Percentiles rank a stretch among this genome's conserved stretches.
Evolutionary conservation across 75 land plant species (phyloP).

Genomic region (Cupressus sempervirens): DNA sequence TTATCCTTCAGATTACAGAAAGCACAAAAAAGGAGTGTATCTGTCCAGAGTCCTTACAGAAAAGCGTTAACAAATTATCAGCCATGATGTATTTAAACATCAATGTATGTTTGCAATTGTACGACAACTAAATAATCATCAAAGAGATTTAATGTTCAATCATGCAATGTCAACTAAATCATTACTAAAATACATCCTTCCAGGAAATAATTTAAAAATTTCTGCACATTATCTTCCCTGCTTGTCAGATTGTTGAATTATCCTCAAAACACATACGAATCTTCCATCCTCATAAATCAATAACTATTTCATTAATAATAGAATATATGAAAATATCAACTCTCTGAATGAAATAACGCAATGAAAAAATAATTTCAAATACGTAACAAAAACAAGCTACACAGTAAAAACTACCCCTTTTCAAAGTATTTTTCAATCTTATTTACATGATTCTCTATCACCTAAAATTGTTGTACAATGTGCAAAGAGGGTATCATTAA

Average conservation of each 20-base stretch:
- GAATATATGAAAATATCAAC: neutral
- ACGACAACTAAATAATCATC: neutral
- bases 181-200: neutral
- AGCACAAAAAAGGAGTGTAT: too few relatives aligned
- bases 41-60: too few relatives aligned
- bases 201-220: neutral
- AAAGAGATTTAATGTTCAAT: neutral
- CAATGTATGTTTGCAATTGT: neutral
- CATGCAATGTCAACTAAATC: neutral
- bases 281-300: neutral
- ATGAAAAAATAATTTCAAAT: neutral
- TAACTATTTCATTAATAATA: neutral
- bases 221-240: neutral
- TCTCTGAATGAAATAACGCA: neutral
- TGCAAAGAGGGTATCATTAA: neutral
- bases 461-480: neutral
- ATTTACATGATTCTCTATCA: neutral
- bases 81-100: too few relatives aligned
- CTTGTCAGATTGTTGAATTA: neutral
- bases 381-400: neutral
- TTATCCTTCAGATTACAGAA: too few relatives aligned
- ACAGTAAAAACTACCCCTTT: neutral
- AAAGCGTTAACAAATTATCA: too few relatives aligned
- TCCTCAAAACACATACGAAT: neutral
- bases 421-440: neutral